A percentile compares a stretch with the other conserved stretches of the same genome.
These are phyloP conservation scores for Porodaedalea pini DNA, from an alignment of 1,284 basidiomycete genomes.

Conservation along the genomic window DNA sequence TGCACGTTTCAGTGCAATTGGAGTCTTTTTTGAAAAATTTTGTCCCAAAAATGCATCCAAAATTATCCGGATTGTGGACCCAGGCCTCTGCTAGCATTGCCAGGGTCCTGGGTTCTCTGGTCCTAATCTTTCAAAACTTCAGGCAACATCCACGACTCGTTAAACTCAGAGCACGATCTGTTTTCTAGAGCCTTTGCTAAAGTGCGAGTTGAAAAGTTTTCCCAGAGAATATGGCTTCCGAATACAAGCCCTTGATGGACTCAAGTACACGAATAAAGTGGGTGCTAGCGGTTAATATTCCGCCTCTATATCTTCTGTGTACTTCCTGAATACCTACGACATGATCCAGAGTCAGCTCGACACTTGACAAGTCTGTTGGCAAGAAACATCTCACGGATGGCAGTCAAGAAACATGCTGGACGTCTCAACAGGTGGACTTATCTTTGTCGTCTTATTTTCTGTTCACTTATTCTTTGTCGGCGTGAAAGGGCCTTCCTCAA, in stretches of 20 bases:
- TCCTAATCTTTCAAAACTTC: too few species aligned
- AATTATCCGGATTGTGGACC: too few species aligned
- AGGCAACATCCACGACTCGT: too few species aligned
- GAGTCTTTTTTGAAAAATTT: too few species aligned
- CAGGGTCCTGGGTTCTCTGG: too few species aligned
- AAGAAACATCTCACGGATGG: constrained; percentile 73
- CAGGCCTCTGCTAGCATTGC: too few species aligned
- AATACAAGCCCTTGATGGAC: neutral
- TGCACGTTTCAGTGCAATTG: too few species aligned
- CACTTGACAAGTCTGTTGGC: constrained; percentile 69
- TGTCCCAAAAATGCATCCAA: too few species aligned
- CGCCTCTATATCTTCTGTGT: neutral
- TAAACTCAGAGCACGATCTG: too few species aligned
- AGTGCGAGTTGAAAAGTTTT: too few species aligned
- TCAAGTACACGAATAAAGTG: neutral
- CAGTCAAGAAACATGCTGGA: constrained; percentile 79
- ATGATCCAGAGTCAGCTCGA: constrained; percentile 67
- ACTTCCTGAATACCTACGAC: neutral
- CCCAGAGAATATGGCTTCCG: too few species aligned
- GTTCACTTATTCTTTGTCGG: neutral
- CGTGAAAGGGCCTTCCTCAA: constrained; percentile 60
- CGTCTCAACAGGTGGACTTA: constrained; percentile 63
- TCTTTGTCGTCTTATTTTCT: neutral
- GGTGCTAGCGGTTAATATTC: neutral
- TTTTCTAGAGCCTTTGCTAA: too few species aligned